Evolutionary conservation across 352 stramenopile genomes (phyloP).

Genomic region (Phytopythium aichiense): DNA sequence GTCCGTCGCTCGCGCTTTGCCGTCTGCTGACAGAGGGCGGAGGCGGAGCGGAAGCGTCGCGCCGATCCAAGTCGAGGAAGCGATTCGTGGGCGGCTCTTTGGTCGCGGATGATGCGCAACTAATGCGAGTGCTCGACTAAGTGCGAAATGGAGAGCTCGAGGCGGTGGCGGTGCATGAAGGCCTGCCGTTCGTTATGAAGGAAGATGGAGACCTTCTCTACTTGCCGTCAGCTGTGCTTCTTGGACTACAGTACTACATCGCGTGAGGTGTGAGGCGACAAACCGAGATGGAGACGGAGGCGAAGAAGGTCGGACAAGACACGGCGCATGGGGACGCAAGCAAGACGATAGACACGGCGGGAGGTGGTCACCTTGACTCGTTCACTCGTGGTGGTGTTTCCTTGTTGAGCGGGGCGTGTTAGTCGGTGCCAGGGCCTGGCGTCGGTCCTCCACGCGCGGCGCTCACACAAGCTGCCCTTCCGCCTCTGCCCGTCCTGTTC

Average conservation of each 20-base stretch:
- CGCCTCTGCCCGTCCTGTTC: constrained; percentile 1
- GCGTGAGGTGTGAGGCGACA: neutral
- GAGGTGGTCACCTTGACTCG: constrained; percentile 7
- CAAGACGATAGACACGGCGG: neutral
- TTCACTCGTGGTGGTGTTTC: constrained; percentile 9
- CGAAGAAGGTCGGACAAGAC: neutral
- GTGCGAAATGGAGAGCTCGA: constrained; percentile 1
- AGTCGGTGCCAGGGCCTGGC: neutral
- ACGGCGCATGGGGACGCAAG: neutral
- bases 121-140: neutral
- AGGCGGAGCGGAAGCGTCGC: constrained; percentile 1
- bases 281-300: too few species aligned
- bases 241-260: too few species aligned
- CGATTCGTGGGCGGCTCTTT: neutral
- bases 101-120: too few species aligned
- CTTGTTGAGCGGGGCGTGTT: constrained; percentile 5
- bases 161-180: neutral
- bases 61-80: neutral
- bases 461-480: constrained; percentile 5
- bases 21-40: neutral
- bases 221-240: too few species aligned
- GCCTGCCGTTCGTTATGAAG: neutral
- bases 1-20: neutral
- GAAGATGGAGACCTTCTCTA: too few species aligned
- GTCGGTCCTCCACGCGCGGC: neutral